Base-by-base conservation (phyloP, 176 grass and related monocot species). In the Oryza officinalis region DNA sequence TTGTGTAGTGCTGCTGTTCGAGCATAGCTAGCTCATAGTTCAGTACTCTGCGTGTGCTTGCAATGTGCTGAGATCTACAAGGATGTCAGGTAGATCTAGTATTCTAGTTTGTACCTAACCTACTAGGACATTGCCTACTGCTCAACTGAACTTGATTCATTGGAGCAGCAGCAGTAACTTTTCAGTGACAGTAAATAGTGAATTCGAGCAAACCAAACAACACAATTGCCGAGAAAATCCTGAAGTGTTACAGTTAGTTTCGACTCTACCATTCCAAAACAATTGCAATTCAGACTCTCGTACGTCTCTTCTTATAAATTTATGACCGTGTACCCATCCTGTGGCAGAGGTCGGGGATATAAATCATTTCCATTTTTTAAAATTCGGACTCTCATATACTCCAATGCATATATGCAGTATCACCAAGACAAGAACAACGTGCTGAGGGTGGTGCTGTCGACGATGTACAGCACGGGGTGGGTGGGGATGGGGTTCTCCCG, bases 401-500 rank as follows among this genome's bases (percentile, higher is more conserved):
- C 47, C 20, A 23, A 28, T 46, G 20, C 40, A 13, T 5, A 45
- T 46, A 15, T 89, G 83, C 93, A 98, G 96, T 98, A 87, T 25
- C 78, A 81, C 13, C 93, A 93, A 80, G 91, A 87, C 91, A 90
- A 95, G 86, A 83, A 95, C 77, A 91, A 98, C 86, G 92, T 91
- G 28, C 87, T 95, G 41, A 74, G 92, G 5, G 71, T 98, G 9
- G 91, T 98, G 11, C 63, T 95, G 38, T 88, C 96, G 7, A 87
- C 91, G 12, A 73, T 88, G 76, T 98, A 98, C 80, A 82, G 93
- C 68, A 92, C 89, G 43, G 96, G 96, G n/a, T 98, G 96, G 96
- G 93, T 98, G 5, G 96, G 96, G 28, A 95, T 98, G 87, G 96
- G 96, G 13, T 98, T 98, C 83, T 95, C 96, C 1, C 46, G 83